phyloP scores from a whole-genome alignment of 495 filamentous ascomycete species.

The Trichocladium uniseriatum region DNA sequence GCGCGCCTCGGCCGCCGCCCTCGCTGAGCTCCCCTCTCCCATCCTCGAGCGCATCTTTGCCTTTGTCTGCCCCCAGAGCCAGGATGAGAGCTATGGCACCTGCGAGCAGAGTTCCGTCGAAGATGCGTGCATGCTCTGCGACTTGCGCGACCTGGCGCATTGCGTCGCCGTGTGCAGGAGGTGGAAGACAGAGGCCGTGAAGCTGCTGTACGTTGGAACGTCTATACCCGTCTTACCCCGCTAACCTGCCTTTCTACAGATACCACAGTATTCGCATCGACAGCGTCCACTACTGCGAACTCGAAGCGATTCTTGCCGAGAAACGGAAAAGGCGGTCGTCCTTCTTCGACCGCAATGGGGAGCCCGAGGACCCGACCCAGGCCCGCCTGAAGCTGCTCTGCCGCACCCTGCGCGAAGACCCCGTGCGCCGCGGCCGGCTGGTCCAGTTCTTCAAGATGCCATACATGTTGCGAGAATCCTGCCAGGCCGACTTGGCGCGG shows the following conservation, averaged over 20 bases:
- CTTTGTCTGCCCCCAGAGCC: conserved; percentile 73
- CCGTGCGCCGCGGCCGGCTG: conserved; percentile 48
- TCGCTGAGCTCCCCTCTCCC: conserved; percentile 46
- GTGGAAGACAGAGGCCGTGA: conserved; percentile 53
- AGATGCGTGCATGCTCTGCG: conserved; percentile 91
- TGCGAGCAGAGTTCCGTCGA: conserved; percentile 75
- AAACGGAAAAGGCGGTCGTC: conserved; percentile 61
- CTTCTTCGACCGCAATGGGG: conserved; percentile 63
- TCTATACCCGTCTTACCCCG: not conserved
- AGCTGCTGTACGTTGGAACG: conserved; percentile 48
- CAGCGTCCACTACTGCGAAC: conserved; percentile 86
- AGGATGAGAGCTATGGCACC: conserved; percentile 65
- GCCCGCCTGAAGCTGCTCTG: conserved; percentile 68
- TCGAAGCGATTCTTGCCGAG: conserved; percentile 69
- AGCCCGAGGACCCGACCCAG: conserved; percentile 67
- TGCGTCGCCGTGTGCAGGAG: conserved; percentile 61
- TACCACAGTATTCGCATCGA: conserved; percentile 90
- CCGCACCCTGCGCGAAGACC: conserved; percentile 68
- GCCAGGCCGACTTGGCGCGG: conserved; percentile 73
- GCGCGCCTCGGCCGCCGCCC: conserved; percentile 21
- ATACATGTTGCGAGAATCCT: conserved; percentile 92
- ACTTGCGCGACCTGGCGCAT: conserved; percentile 80
- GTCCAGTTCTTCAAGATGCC: conserved; percentile 79
- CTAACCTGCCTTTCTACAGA: conserved; percentile 32
- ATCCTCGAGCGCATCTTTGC: conserved; percentile 67